Evolutionary conservation across 1,284 basidiomycete genomes (phyloP).

Genomic region (Puccinia novopanici): DNA sequence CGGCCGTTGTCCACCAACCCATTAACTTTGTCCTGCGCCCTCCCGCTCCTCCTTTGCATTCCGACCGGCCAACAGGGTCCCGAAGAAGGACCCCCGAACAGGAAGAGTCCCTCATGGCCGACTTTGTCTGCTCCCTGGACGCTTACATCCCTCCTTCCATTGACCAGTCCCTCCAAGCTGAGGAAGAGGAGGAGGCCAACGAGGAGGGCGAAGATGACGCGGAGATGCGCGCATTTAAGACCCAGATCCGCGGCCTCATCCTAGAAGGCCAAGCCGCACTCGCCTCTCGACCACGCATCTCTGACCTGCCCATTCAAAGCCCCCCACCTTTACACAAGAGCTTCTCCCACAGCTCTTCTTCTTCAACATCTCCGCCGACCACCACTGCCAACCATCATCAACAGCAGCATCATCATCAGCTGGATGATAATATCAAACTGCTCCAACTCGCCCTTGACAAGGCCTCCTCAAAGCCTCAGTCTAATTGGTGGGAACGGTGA

Average conservation of each 20-base stretch:
- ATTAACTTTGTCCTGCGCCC: conserved; percentile 20
- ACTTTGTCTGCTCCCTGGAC: conserved; percentile 29
- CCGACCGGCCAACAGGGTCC: background rate
- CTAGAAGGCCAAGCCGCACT: conserved; percentile 29
- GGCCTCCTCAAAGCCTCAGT: background rate
- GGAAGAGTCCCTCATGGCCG: conserved; percentile 31
- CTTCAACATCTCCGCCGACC: background rate
- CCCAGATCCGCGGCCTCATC: conserved; percentile 38
- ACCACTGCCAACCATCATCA: background rate
- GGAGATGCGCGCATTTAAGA: conserved; percentile 28
- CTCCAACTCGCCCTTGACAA: background rate
- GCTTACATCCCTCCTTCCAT: conserved; percentile 15
- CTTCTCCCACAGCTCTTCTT: background rate
- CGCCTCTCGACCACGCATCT: background rate
- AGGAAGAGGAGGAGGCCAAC: background rate
- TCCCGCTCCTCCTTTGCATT: background rate
- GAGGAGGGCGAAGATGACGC: conserved; percentile 15
- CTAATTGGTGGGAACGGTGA: conserved; percentile 19
- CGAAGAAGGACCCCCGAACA: background rate
- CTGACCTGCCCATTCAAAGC: background rate
- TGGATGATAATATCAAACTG: background rate
- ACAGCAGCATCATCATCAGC: background rate
- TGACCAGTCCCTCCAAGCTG: background rate
- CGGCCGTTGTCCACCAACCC: background rate
- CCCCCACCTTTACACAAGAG: background rate